phyloP scores from a whole-genome alignment of 805 yeast genomes.

The Ogataea ganodermae region DNA sequence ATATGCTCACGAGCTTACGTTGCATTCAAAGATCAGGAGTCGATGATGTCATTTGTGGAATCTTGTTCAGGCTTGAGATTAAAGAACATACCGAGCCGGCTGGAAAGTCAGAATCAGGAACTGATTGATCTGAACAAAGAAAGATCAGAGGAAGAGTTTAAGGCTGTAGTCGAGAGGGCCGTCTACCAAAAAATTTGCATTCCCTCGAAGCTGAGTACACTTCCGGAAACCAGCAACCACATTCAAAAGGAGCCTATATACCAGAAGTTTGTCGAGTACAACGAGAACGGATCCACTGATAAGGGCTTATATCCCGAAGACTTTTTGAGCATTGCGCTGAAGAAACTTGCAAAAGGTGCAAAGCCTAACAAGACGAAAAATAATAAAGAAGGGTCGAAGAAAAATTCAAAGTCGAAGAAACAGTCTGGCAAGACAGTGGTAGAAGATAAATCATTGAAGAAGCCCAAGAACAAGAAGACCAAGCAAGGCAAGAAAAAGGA shows the following conservation, averaged over 20 bases:
- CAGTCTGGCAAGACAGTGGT: constrained; percentile 1
- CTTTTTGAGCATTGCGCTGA: not conserved
- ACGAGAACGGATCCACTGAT: not conserved
- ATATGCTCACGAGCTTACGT: constrained; percentile 44
- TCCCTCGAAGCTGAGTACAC: not conserved
- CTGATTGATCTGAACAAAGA: constrained; percentile 2
- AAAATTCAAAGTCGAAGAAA: constrained; percentile 8
- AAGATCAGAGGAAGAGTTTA: constrained; percentile 25
- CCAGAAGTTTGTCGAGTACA: constrained; percentile 14
- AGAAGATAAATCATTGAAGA: not conserved
- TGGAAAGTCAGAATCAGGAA: not conserved
- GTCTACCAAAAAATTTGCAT: constrained; percentile 35
- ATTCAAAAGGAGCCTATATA: constrained; percentile 14
- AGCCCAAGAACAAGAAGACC: not conserved
- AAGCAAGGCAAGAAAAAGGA: constrained; percentile 1
- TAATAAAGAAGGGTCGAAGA: not conserved
- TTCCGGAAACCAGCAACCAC: constrained; percentile 8
- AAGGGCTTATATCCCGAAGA: constrained; percentile 2
- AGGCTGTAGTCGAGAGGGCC: constrained; percentile 40
- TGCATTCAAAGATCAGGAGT: constrained; percentile 33
- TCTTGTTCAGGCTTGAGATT: not conserved
- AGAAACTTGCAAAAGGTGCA: constrained; percentile 2
- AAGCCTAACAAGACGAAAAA: constrained; percentile 4
- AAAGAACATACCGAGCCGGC: not conserved
- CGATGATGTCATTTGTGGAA: constrained; percentile 15